These are phyloP conservation scores for Trichoderma polysporum DNA, from an alignment of 2,329 filamentous ascomycete species.

Conservation along the genomic window DNA sequence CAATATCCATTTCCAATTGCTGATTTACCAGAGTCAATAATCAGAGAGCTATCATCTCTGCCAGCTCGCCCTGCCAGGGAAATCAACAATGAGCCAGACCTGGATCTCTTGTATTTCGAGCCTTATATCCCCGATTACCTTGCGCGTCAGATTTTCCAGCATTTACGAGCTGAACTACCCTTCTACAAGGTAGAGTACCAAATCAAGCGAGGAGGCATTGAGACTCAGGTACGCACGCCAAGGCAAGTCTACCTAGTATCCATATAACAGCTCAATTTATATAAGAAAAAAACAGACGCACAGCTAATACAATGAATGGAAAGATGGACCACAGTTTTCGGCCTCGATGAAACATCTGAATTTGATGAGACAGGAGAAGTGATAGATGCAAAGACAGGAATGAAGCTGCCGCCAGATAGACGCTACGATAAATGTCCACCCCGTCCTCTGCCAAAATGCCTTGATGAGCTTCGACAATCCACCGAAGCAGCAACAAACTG, in stretches of 20 bases:
- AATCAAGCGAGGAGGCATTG: slow-evolving; percentile 63
- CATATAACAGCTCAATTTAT: neutral
- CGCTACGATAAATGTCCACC: slow-evolving; percentile 57
- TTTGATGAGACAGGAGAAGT: slow-evolving; percentile 51
- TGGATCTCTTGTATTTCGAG: slow-evolving; percentile 74
- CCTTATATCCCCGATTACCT: slow-evolving; percentile 64
- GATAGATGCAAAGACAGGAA: slow-evolving; percentile 44
- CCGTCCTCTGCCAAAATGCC: slow-evolving; percentile 68
- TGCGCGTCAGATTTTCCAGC: slow-evolving; percentile 63
- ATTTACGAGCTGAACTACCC: slow-evolving; percentile 67
- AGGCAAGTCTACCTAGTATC: slow-evolving; percentile 36
- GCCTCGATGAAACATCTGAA: slow-evolving; percentile 59
- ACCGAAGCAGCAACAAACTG: slow-evolving; percentile 67
- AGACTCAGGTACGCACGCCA: slow-evolving; percentile 60
- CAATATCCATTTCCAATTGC: slow-evolving; percentile 54
- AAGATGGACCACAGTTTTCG: slow-evolving; percentile 56
- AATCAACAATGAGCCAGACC: slow-evolving; percentile 66
- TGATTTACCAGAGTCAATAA: slow-evolving; percentile 41
- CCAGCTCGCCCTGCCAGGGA: slow-evolving; percentile 53
- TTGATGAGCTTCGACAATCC: slow-evolving; percentile 60
- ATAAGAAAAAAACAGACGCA: neutral
- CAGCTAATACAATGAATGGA: neutral
- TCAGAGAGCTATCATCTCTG: slow-evolving; percentile 41
- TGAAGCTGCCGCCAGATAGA: slow-evolving; percentile 48
- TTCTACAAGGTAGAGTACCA: slow-evolving; percentile 76